Evolutionary conservation across 2,329 filamentous ascomycete genomes (phyloP).

Genomic region (Penicillium sp.): DNA sequence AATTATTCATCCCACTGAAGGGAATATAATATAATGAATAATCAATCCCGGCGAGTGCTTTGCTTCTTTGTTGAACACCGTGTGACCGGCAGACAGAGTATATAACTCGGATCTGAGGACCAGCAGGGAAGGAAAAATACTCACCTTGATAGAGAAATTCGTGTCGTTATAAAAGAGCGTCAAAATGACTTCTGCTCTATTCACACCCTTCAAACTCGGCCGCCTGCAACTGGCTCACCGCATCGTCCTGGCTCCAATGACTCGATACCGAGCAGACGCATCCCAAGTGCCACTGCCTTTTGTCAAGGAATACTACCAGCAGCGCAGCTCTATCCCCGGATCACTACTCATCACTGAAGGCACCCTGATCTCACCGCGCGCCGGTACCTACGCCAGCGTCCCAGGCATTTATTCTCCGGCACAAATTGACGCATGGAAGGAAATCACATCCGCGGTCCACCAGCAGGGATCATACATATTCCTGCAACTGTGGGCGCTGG

Average conservation of each 20-base stretch:
- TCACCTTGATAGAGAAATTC: too few relatives aligned
- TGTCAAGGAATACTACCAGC: constrained; percentile 49
- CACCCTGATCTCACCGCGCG: constrained; percentile 45
- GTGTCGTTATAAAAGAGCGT: too few relatives aligned
- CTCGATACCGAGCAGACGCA: constrained; percentile 46
- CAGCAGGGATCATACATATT: constrained; percentile 56
- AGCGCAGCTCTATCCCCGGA: constrained; percentile 48
- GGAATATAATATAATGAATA: too few relatives aligned
- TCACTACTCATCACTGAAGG: constrained; percentile 57
- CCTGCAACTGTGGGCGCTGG: constrained; percentile 58
- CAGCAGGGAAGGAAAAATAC: not conserved
- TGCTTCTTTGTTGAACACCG: not conserved
- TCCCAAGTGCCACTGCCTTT: constrained; percentile 41
- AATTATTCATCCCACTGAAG: not conserved
- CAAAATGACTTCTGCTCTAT: constrained; percentile 11
- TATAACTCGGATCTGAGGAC: too few relatives aligned
- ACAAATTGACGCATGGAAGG: constrained; percentile 56
- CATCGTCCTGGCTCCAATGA: constrained; percentile 53
- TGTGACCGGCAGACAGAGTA: not conserved
- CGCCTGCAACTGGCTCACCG: constrained; percentile 34
- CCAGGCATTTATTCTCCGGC: constrained; percentile 54
- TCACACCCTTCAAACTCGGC: constrained; percentile 36
- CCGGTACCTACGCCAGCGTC: constrained; percentile 45
- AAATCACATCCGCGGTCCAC: constrained; percentile 59
- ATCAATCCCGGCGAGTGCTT: not conserved